Conservation (phyloP, 495 filamentous ascomycete species). For the Xylaria cubensis region DNA sequence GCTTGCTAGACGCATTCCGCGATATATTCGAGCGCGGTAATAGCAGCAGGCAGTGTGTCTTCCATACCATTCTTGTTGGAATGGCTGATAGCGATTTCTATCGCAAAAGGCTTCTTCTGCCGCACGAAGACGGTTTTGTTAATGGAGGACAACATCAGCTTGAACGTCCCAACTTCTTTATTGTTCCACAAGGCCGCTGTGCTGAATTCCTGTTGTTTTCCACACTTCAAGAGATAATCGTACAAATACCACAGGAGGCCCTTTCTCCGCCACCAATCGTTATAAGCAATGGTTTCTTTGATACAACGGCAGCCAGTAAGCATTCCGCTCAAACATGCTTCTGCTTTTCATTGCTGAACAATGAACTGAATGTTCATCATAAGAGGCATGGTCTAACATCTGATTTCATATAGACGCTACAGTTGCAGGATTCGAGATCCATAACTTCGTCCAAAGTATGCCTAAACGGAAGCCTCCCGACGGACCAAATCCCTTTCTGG, state of each 20-base stretch:
- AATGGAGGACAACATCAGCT: constrained; percentile 24
- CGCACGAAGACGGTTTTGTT: constrained; percentile 17
- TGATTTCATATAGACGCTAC: neutral
- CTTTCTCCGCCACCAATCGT: neutral
- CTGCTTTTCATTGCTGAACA: neutral
- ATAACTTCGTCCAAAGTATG: constrained; percentile 13
- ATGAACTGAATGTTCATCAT: neutral
- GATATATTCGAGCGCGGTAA: constrained; percentile 23
- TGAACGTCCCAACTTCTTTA: constrained; percentile 24
- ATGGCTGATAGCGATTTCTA: constrained; percentile 14
- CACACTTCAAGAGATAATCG: neutral
- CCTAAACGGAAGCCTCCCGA: neutral
- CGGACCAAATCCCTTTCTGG: constrained; percentile 18
- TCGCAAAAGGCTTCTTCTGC: neutral
- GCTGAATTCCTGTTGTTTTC: constrained; percentile 25
- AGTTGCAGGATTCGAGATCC: constrained; percentile 10
- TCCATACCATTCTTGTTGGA: neutral
- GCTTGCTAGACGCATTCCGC: constrained; percentile 20
- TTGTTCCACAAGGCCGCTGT: constrained; percentile 27
- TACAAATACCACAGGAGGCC: neutral
- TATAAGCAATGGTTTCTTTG: constrained; percentile 28
- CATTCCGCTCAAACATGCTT: neutral
- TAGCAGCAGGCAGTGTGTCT: neutral
- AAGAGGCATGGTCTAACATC: neutral
- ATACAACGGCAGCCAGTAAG: constrained; percentile 22